phyloP scores from a whole-genome alignment of 352 stramenopile genomes.

The Globisporangium orthogonon region DNA sequence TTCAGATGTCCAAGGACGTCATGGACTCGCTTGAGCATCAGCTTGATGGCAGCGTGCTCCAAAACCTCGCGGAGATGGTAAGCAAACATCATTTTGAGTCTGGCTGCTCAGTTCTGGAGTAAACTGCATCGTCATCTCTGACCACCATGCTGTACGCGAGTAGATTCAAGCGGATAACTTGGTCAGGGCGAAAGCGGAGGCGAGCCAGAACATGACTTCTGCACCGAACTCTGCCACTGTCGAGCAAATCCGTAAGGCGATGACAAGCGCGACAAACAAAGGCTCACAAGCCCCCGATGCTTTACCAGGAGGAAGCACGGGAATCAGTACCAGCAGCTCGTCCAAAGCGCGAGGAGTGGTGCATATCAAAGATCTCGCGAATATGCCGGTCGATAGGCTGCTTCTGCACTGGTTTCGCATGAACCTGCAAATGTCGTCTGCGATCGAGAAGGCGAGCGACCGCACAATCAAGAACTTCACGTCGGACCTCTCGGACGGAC shows the following conservation, averaged over 20 bases:
- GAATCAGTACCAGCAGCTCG: constrained; percentile 6
- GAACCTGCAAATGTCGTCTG: constrained; percentile 57
- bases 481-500: constrained; percentile 56
- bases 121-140: too few relatives aligned
- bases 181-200: constrained; percentile 35
- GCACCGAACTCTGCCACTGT: not conserved
- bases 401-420: constrained; percentile 75
- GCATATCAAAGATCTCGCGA: constrained; percentile 50
- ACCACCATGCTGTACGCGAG: too few relatives aligned
- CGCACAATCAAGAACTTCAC: constrained; percentile 77
- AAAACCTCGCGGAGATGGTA: constrained; percentile 58
- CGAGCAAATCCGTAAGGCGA: not conserved
- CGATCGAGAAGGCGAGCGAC: constrained; percentile 56
- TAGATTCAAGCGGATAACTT: constrained; percentile 57
- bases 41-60: constrained; percentile 54
- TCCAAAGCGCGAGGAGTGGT: constrained; percentile 20
- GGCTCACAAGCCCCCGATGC: not conserved
- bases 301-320: not conserved
- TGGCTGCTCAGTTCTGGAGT: not conserved
- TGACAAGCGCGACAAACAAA: not conserved
- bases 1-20: constrained; percentile 76
- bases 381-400: constrained; percentile 70
- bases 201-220: not conserved
- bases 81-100: not conserved
- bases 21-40: constrained; percentile 81